Evolutionary conservation across 139 green algal genomes (phyloP), one percentile per base, ranked within the genome.

Genomic region (Coelastrella sp.): DNA sequence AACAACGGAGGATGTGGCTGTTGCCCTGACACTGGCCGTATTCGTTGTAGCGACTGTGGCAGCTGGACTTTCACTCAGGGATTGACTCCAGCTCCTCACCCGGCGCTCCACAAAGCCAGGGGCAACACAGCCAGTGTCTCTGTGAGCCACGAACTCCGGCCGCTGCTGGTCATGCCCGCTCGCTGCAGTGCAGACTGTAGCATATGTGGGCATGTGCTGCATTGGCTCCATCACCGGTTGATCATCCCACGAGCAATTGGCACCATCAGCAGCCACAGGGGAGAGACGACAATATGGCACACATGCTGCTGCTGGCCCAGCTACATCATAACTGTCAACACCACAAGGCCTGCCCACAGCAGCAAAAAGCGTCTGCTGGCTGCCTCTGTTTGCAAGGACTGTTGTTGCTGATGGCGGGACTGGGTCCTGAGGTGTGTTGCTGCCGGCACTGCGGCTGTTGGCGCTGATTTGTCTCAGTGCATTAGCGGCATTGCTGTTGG

Each of bases 401-500:
- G 79, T 58, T 85, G 79, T n/a, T 85, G 79, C 58, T 68, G 63
- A 14, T 70, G 63, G 12, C 9, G 63, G 63, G 63, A 17, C 63
- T 70, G 63, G 12, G 4, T 49, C 35, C 35, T 5, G 35, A 49
- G 35, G 3, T 49, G 35, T 49, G 76, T 15, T 82, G 76, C 25
- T 25, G 10, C 35, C 7, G 35, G 11, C 76, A 19, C 25, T 49
- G 49, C 76, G 59, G 76, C 79, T 49, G 17, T 22, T 72, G 35
- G 79, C 58, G 7, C 17, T n/a, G 9, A 85, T 68, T 56, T 68
- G 56, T 14, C 79, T 49, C 57, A 85, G 78, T 11, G 19, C 79
- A 85, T 63, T 72, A 7, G 59, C 79, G 20, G 79, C 56, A n/a
- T 85, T 85, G 0, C 79, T 85, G 79, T 58, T n/a, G 24, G 8